A percentile compares a stretch with the other conserved stretches of the same genome.
Conservation (phyloP, 139 green algal species). For the Tetradesmus lagerheimii region DNA sequence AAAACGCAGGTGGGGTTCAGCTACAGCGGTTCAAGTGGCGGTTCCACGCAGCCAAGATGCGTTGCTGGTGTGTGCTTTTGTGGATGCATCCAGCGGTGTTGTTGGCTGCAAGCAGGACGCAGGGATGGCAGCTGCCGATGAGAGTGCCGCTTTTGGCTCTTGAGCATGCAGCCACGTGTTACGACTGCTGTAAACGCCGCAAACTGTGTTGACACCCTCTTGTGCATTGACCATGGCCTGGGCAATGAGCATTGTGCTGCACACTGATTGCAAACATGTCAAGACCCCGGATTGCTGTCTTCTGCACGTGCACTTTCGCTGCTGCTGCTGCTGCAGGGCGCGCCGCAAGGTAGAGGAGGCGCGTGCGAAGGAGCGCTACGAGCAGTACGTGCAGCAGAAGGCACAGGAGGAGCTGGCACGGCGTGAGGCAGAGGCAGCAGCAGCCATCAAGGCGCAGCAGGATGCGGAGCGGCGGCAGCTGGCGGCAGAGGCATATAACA, state of each 20-base stretch:
- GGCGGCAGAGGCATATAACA: background rate
- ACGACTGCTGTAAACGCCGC: too few species aligned
- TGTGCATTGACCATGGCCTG: background rate
- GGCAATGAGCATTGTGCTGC: too few species aligned
- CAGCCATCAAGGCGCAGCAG: background rate
- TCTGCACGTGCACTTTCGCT: too few species aligned
- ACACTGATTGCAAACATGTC: too few species aligned
- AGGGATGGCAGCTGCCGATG: background rate
- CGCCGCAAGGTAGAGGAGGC: slow-evolving; percentile 12
- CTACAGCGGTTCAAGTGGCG: background rate
- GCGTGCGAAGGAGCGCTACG: slow-evolving; percentile 28
- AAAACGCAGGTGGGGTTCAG: slow-evolving; percentile 6
- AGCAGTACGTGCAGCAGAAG: background rate
- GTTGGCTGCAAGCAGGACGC: background rate
- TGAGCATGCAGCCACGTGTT: background rate
- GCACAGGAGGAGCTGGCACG: background rate
- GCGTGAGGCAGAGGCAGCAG: background rate
- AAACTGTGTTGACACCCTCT: background rate
- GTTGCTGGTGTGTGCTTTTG: too few species aligned
- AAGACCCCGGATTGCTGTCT: too few species aligned
- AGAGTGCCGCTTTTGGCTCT: too few species aligned
- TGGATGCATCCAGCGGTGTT: background rate
- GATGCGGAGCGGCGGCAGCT: background rate
- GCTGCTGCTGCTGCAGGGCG: slow-evolving; percentile 3
- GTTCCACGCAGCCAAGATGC: too few species aligned